Conservation (phyloP, 495 filamentous ascomycete genomes). For the Aspergillus ellipticus region DNA sequence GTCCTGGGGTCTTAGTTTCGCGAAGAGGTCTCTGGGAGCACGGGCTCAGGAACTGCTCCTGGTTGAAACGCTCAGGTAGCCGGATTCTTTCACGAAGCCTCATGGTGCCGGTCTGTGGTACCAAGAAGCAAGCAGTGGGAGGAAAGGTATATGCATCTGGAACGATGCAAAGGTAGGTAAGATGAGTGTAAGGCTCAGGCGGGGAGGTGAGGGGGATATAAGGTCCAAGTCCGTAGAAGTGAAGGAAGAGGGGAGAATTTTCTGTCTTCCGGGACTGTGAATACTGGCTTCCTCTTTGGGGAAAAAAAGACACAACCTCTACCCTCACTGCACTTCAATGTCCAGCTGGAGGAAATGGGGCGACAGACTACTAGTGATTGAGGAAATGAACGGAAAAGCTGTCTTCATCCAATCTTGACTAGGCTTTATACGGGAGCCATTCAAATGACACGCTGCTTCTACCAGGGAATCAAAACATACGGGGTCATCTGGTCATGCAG, state of each 20-base stretch:
- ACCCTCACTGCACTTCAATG: too few species aligned
- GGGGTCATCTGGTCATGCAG: background rate
- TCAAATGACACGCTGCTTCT: background rate
- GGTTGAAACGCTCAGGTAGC: slow-evolving; percentile 17
- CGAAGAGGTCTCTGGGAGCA: slow-evolving; percentile 6
- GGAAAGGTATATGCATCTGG: background rate
- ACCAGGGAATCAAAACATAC: background rate
- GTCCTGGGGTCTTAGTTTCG: background rate
- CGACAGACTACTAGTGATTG: too few species aligned
- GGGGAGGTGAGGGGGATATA: background rate
- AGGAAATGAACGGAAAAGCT: too few species aligned
- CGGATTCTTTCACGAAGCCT: slow-evolving; percentile 21
- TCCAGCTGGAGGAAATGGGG: too few species aligned
- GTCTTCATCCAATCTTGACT: too few species aligned
- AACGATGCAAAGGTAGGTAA: background rate
- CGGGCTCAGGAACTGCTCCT: slow-evolving; percentile 8
- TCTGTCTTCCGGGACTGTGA: background rate
- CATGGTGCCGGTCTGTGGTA: slow-evolving; percentile 9
- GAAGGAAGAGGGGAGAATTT: background rate
- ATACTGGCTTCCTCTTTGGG: background rate
- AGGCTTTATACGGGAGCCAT: background rate
- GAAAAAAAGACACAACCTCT: background rate
- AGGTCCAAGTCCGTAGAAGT: background rate
- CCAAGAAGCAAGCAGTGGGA: background rate
- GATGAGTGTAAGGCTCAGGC: background rate